Evolutionary conservation across 1,284 basidiomycete species (phyloP).

Genomic region (Sphagnurus paluster): DNA sequence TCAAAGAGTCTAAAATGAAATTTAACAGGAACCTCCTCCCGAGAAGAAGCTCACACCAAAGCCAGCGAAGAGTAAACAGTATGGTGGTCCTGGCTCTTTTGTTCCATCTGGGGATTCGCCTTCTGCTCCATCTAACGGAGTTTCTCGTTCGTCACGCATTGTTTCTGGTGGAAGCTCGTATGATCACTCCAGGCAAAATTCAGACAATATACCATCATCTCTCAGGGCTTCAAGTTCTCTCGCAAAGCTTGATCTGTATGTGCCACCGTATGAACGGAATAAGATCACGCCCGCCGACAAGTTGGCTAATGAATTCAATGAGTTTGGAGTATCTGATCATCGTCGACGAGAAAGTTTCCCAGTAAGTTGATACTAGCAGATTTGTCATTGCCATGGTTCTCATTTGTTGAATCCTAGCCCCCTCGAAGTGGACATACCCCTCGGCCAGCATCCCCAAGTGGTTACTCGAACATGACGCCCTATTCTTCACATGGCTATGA

Average conservation of each 20-base stretch:
- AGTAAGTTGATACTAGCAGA: conserved; percentile 44
- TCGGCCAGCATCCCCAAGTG: conserved; percentile 41
- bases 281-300: conserved; percentile 45
- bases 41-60: conserved; percentile 63
- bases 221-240: conserved; percentile 60
- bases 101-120: conserved; percentile 50
- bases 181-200: conserved; percentile 41
- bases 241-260: conserved; percentile 68
- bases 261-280: conserved; percentile 63
- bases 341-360: conserved; percentile 62
- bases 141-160: conserved; percentile 32
- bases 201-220: conserved; percentile 54
- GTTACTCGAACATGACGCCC: conserved; percentile 27
- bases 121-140: conserved; percentile 26
- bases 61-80: conserved; percentile 55
- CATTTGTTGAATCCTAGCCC: conserved; percentile 25
- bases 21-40: conserved; percentile 66
- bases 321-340: conserved; percentile 55
- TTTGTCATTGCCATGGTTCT: conserved; percentile 7
- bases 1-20: conserved; percentile 7
- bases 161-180: conserved; percentile 37
- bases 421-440: conserved; percentile 36
- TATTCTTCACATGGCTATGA: conserved; percentile 24
- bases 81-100: conserved; percentile 77
- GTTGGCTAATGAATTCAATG: conserved; percentile 62